These are phyloP conservation scores for Vitrella brassicaformis DNA, from an alignment of 73 alveolate genomes.

Conservation along the genomic window DNA sequence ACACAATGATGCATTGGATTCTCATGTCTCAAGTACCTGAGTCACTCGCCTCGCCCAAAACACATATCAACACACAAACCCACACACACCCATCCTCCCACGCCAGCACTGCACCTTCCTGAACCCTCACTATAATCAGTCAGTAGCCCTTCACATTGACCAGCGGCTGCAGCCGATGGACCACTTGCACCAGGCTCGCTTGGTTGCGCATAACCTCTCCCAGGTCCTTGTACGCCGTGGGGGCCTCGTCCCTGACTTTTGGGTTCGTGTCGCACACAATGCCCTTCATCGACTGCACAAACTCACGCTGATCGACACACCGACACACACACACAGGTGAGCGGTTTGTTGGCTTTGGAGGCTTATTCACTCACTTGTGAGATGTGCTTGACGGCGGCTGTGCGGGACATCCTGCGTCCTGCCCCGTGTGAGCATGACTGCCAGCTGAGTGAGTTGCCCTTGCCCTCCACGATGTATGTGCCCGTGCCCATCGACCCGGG, in stretches of 20 bases:
- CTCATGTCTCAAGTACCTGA: no score
- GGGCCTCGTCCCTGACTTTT: constrained; percentile 12
- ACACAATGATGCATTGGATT: no score
- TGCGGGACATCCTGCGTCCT: not conserved
- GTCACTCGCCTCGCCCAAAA: no score
- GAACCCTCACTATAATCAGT: no score
- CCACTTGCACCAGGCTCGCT: constrained; percentile 1
- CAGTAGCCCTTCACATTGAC: constrained; percentile 6
- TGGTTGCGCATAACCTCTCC: constrained; percentile 5
- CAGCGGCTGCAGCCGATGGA: not conserved
- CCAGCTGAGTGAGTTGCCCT: not conserved
- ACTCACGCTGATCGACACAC: not conserved
- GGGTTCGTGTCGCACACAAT: constrained; percentile 2
- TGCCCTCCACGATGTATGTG: not conserved
- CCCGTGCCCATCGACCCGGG: constrained; percentile 19
- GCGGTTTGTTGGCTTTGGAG: no score
- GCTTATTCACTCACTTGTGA: no score
- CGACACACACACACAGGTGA: not conserved
- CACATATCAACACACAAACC: no score
- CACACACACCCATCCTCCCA: no score
- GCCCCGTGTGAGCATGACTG: constrained; percentile 51
- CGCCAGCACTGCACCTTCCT: no score
- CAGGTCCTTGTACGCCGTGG: constrained; percentile 7
- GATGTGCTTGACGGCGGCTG: not conserved
- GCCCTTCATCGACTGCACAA: constrained; percentile 3